phyloP scores from a whole-genome alignment of 495 filamentous ascomycete genomes.

The Tricharina praecox region DNA sequence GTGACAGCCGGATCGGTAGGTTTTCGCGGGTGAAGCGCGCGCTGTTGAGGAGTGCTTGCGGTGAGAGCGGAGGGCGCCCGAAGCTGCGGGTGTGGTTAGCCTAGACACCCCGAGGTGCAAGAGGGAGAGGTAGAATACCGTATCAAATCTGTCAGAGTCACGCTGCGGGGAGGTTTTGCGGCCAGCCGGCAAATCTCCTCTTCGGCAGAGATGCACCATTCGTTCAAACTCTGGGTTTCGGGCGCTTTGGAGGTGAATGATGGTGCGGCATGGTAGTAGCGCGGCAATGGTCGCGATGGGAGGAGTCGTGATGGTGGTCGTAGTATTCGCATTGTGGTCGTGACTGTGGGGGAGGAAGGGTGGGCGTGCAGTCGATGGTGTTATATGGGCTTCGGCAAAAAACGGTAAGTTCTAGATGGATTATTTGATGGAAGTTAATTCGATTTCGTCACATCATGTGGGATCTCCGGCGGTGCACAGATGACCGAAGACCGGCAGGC shows the following conservation, averaged over 20 bases:
- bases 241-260: neutral
- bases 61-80: slow-evolving; percentile 72
- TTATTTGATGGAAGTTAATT: no score
- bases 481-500: no score
- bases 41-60: slow-evolving; percentile 60
- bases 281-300: neutral
- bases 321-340: neutral
- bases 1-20: slow-evolving; percentile 82
- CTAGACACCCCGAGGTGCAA: neutral
- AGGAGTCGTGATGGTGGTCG: neutral
- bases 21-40: slow-evolving; percentile 91
- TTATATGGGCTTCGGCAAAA: no score
- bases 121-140: slow-evolving; percentile 37
- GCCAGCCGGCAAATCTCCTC: slow-evolving; percentile 66
- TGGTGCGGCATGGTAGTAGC: neutral
- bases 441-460: no score
- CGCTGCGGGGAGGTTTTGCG: slow-evolving; percentile 55
- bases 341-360: neutral
- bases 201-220: slow-evolving; percentile 28
- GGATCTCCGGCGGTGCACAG: no score
- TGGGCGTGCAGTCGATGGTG: neutral
- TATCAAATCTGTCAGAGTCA: slow-evolving; percentile 76
- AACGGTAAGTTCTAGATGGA: no score
- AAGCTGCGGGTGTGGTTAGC: slow-evolving; percentile 13
- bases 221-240: neutral